Evolutionary conservation across 371 early-diverging fungal species (phyloP), one percentile per base, ranked within the genome.

Genomic region (Funneliformis caledonium): DNA sequence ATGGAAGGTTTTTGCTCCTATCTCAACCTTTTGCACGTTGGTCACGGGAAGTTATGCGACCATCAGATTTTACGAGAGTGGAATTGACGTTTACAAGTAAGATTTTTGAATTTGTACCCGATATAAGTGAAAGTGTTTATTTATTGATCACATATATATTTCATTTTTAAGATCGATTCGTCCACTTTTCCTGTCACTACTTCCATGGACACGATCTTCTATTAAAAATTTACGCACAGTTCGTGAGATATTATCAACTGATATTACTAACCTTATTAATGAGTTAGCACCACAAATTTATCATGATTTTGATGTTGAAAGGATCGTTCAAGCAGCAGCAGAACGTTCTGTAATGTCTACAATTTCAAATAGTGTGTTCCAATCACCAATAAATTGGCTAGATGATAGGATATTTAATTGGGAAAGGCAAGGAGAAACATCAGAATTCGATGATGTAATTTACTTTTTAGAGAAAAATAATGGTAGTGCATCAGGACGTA

Each of bases 261-360:
- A 94, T 67, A 92, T 98, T 70, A 96, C 93, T 6, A 86, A 89
- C 16, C 84, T 95, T 19, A 93, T 98, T 78, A 93, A 94, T 60
- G 96, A 96, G 62, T 91, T 96, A 45, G 97, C 95, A 0, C 97
- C 97, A 2, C 89, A 93, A 81, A 88, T 96, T 22, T 96, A 93
- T 81, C 92, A 92, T 14, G 94, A 95, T 82, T 94, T 95, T 84
- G 92, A 93, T 72, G 85, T 85, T 0, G 83, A 88, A 31, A 85
- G 88, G 26, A 85, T 87, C 31, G 64, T 73, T 7, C 45, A 68
- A 60, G 69, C 50, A 43, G 31, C 67, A 3, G 12, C 56, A 8
- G 59, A 62, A 60, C 19, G 80, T 37, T 42, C 72, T 9, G 16
- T 31, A 50, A 48, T 37, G 1, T 37, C 60, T 9, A 33, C 69